Base-by-base conservation (phyloP, 2,329 filamentous ascomycete genomes). In the Trichoderma sp. region DNA sequence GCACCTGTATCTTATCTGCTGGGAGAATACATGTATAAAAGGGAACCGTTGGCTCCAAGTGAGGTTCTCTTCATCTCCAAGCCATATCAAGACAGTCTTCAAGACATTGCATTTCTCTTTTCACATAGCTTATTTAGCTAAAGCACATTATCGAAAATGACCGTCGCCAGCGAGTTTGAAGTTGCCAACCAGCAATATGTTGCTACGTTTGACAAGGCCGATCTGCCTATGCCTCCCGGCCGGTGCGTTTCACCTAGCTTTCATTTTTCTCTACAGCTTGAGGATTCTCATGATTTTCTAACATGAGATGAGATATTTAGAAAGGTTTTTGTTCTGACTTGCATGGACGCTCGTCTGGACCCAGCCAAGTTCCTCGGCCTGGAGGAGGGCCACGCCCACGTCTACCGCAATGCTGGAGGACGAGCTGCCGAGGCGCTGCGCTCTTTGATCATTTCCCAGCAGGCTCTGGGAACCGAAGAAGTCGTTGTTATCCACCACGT, bases 281-380 rank as follows among this genome's bases (percentile, higher is more conserved):
- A 9, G 5, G 1, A 57, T 7, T 21, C 3, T n/a, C 12, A 24
- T 51, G 43, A 11, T 11, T 39, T 18, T 2, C 32, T 57, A 58
- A 72, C 1, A 30, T 9, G 6, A 21, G 18, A 61, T 34, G 56
- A 24, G 39, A n/a, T 12, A 14, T 2, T 18, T 62, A 82, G 81
- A 68, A 82, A 82, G 57, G 78, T 82, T 7, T 75, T 76, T 6
- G 75, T 80, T 32, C 86, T 95, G 58, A 93, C 92, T 0, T 96
- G 93, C 81, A 96, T 96, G 92, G 93, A 96, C 77, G 91, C 93
- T 6, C 89, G 93, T 66, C 84, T 90, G 76, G 86, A 95, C 76
- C 89, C 93, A 0, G 86, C 89, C 3, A 83, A 87, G 14, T 91
- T 91, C 1, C 91, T 94, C 69, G 91, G 90, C 9, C 91, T 95